Base-by-base conservation (phyloP, 2,329 filamentous ascomycete genomes). In the Beauveria medogensis region DNA sequence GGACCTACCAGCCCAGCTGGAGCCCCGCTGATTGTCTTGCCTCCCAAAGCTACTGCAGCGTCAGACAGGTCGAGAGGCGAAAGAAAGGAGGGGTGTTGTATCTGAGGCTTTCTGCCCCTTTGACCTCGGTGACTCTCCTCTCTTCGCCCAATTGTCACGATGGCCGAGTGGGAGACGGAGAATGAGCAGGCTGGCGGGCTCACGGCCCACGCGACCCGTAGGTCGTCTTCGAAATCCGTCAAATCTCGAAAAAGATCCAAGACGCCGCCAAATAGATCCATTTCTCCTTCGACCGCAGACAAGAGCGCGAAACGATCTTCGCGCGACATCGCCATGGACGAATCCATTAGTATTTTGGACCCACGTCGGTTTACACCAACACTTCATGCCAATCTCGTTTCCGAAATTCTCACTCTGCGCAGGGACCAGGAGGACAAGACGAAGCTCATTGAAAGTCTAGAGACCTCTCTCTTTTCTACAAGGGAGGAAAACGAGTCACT, bases 341-440 rank as follows among this genome's bases (percentile, higher is more conserved):
- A 93, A 64, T 84, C 78, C 50, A 85, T 92, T 62, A 82, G 83
- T 66, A 86, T 91, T 24, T 79, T 97, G 34, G 94, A 99, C 70
- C 92, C 94, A 3, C 86, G 93, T 60, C 85, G 94, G 43, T 97
- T 99, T 70, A 99, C 94, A 0, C 94, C 94, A 1, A 97, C 92
- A 0, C 77, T 99, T 12, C 94, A 97, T 72, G 94, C 94, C 9
- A 97, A 91, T 55, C 78, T 99, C 7, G 93, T 99, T 1, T 93
- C 93, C 0, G 94, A 99, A 73, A 99, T 99, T 64, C 78, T 99
- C 44, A 85, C 87, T 2, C 77, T 99, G 55, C 86, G 92, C 24
- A 83, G 94, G 62, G 94, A 99, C 65, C 85, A 97, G 64, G 94
- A 99, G 70, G 91, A 90, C 47, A 97, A 96, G 74, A 83, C 88